Evolutionary conservation across 73 alveolate genomes (phyloP), one percentile per base, ranked within the genome.

Genomic region (Diophrys sp.): DNA sequence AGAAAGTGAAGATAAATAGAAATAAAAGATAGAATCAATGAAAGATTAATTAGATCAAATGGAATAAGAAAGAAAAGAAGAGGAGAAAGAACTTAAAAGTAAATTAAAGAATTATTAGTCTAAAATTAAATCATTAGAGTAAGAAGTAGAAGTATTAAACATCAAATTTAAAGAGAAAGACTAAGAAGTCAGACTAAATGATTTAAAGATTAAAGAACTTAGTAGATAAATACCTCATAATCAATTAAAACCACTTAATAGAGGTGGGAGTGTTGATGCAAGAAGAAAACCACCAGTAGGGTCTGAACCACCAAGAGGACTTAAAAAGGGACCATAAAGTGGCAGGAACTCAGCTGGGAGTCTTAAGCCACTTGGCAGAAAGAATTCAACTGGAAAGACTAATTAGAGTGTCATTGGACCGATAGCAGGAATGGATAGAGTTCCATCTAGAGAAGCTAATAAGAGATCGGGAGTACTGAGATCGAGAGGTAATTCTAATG

Each of bases 101-200:
- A 29, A 31, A 27, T 56, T 81, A 23, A 31, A 44, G 27, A 75
- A 80, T 27, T 70, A 78, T 28, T 83, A 79, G 31, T 2, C 27
- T 25, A 76, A 74, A 44, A 67, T 80, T 8, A 75, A 81, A 31
- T 69, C 56, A 32, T 26, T 77, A 0, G 73, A 80, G 34, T 74
- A 73, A 14, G 86, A 87, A 28, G 71, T 71, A 5, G 31, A 73
- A 31, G 74, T 80, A 2, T 75, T 87, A 18, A 25, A 74, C 53
- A 68, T 87, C 18, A 81, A 87, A 56, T 71, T 87, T 23, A 87
- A 87, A 56, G 94, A 87, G 54, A 87, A 87, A 54, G 94, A 87
- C 67, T 67, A 87, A 56, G 94, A 87, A 56, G 79, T 67, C 23
- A 80, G 85, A 33, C 83, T 87, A 29, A 87, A 81, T 68, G 89